A percentile compares a stretch with the other conserved stretches of the same genome.
These are phyloP conservation scores for Beauveria bassiana DNA, from an alignment of 2,329 filamentous ascomycete species.

Conservation along the genomic window DNA sequence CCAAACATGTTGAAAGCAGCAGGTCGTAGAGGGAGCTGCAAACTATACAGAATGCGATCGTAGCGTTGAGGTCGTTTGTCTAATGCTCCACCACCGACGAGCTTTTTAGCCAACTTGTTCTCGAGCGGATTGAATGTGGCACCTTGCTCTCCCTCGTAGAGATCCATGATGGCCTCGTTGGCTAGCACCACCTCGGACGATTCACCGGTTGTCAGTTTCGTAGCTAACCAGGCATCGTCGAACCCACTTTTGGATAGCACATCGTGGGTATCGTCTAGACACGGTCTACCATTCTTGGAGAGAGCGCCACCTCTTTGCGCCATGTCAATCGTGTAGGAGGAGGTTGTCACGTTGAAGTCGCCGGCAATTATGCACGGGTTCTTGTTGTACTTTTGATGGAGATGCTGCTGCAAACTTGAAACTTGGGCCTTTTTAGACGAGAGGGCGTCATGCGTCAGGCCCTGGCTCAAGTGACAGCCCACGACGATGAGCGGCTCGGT, in stretches of 20 bases:
- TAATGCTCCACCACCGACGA: slow-evolving; percentile 34
- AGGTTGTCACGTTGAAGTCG: slow-evolving; percentile 59
- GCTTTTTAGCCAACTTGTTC: slow-evolving; percentile 48
- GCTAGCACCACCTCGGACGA: slow-evolving; percentile 20
- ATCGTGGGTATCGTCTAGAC: slow-evolving; percentile 38
- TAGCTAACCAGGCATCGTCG: slow-evolving; percentile 43
- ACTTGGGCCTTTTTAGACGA: slow-evolving; percentile 50
- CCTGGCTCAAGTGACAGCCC: slow-evolving; percentile 54
- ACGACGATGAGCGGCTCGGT: slow-evolving; percentile 35
- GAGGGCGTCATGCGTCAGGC: slow-evolving; percentile 51
- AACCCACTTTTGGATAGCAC: slow-evolving; percentile 38
- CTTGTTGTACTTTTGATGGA: slow-evolving; percentile 31
- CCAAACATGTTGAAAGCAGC: slow-evolving; percentile 52
- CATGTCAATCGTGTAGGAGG: slow-evolving; percentile 43
- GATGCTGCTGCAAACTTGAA: slow-evolving; percentile 37
- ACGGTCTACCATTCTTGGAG: slow-evolving; percentile 37
- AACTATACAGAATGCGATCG: slow-evolving; percentile 51
- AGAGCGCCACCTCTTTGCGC: slow-evolving; percentile 46
- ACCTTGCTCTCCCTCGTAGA: slow-evolving; percentile 53
- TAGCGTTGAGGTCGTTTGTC: slow-evolving; percentile 56
- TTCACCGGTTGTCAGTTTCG: slow-evolving; percentile 36
- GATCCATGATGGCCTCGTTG: slow-evolving; percentile 22
- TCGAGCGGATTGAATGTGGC: slow-evolving; percentile 55
- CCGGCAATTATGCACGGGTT: slow-evolving; percentile 52
- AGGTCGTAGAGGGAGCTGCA: slow-evolving; percentile 27